Base-by-base conservation (phyloP, 2,329 filamentous ascomycete species). In the Curvularia verruculosa region DNA sequence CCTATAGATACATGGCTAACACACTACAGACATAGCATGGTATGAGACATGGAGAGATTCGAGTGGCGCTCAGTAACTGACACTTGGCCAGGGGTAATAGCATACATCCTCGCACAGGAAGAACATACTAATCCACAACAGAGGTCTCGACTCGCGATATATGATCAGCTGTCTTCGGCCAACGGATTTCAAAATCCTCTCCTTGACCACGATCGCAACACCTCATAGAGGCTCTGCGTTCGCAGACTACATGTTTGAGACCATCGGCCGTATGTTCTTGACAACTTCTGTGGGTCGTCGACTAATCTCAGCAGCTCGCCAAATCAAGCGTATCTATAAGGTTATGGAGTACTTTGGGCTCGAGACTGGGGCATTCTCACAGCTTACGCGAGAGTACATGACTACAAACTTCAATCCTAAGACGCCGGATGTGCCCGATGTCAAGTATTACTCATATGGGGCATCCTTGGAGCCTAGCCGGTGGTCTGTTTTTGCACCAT, bases 161-260 rank as follows among this genome's bases (percentile, higher is more conserved):
- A 87, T 88, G 84, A 85, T 88, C 64, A 86, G 83, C 57, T 80
- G 77, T 40, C 74, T 88, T 21, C 79, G 81, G 48, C 85, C 84
- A 9, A 77, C 78, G 3, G 85, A 87, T 49, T 91, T 96, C 63
- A 91, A 91, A 71, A 90, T 96, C 57, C 82, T 92, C 36, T 87
- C 85, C 0, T 72, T 88, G 63, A 88, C 86, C 0, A 88, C 86
- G 0, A 82, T 88, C 55, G 85, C 85, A 2, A 84, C 83, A 13
- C 86, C 86, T 1, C 86, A 88, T 75, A 75, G 82, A 74, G 84
- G 85, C 3, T 86, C 84, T 24, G 80, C 84, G 5, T 85, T 87
- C 60, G 86, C 86, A 40, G 86, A 88, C 70, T 85, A 85, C 70
- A 77, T 86, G 56, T 81, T 88, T 64, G 78, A 84, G 5, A 79